These are phyloP conservation scores for Fagopyrum homotropicum DNA, from an alignment of 148 eudicot genomes.

Conservation along the genomic window DNA sequence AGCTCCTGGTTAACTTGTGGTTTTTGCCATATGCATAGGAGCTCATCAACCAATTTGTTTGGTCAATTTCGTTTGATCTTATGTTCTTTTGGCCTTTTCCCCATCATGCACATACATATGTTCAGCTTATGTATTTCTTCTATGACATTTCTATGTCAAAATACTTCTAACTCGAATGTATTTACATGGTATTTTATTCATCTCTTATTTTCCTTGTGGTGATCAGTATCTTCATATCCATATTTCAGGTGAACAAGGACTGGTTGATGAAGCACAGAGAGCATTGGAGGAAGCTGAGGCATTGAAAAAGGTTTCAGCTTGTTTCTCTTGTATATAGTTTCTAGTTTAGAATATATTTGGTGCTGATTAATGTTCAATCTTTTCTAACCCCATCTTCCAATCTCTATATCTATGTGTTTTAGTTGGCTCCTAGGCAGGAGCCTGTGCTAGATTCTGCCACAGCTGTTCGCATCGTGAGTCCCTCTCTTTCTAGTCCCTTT, in stretches of 20 bases:
- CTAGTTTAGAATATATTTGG: background rate
- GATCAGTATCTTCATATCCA: background rate
- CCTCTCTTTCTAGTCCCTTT: background rate
- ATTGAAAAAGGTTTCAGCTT: constrained; percentile 59
- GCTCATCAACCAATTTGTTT: background rate
- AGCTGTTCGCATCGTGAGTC: constrained; percentile 94
- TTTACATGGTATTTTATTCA: background rate
- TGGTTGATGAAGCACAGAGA: constrained; percentile 94
- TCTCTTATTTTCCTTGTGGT: background rate
- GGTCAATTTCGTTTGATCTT: background rate
- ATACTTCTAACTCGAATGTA: background rate
- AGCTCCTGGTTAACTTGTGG: background rate
- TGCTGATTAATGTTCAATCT: background rate
- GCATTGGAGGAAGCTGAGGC: constrained; percentile 99
- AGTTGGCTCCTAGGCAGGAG: constrained; percentile 80
- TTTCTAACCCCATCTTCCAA: background rate
- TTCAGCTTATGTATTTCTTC: background rate
- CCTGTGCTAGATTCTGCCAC: constrained; percentile 70
- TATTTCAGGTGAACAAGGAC: constrained; percentile 85
- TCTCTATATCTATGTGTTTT: constrained; percentile 14
- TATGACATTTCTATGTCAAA: background rate
- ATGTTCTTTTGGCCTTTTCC: background rate
- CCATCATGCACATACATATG: background rate
- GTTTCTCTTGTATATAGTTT: background rate
- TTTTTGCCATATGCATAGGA: background rate